A percentile compares a stretch with the other conserved stretches of the same genome.
These are phyloP conservation scores for Scheffersomyces amazonensis DNA, from an alignment of 805 yeast species.

Conservation along the genomic window DNA sequence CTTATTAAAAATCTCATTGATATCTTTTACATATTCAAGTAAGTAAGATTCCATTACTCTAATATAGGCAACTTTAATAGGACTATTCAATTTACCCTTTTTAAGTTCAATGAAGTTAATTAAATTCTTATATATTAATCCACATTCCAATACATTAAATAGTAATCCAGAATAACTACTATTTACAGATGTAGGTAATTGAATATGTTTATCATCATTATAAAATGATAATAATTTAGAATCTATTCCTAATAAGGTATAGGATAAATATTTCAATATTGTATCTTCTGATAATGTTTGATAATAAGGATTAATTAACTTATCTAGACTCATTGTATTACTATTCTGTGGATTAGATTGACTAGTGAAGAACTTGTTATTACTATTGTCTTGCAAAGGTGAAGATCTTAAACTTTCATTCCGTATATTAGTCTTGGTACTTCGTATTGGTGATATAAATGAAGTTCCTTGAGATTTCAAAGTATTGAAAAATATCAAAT, in stretches of 20 bases:
- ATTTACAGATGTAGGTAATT: conserved; percentile 52
- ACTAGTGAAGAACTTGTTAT: background rate
- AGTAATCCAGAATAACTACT: conserved; percentile 56
- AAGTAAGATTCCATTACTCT: conserved; percentile 45
- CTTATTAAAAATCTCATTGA: conserved; percentile 31
- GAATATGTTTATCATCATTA: conserved; percentile 16
- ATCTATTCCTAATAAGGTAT: conserved; percentile 59
- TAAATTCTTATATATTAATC: conserved; percentile 57
- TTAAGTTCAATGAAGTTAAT: conserved; percentile 23
- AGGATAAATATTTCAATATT: conserved; percentile 47
- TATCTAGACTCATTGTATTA: conserved; percentile 1
- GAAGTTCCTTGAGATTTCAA: too few relatives aligned
- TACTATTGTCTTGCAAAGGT: background rate
- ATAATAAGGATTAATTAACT: conserved; percentile 25
- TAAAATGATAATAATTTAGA: conserved; percentile 53
- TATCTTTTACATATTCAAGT: conserved; percentile 27
- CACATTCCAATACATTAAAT: conserved; percentile 65
- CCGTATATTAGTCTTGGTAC: too few relatives aligned
- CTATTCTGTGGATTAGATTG: background rate
- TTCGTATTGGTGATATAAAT: too few relatives aligned
- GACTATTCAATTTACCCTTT: conserved; percentile 35
- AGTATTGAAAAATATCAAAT: conserved; percentile 29
- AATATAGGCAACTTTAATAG: conserved; percentile 60
- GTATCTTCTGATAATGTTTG: conserved; percentile 25
- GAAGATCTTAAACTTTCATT: background rate